Conservation (phyloP, 257 asterid genomes). For the Solanum rostratum region DNA sequence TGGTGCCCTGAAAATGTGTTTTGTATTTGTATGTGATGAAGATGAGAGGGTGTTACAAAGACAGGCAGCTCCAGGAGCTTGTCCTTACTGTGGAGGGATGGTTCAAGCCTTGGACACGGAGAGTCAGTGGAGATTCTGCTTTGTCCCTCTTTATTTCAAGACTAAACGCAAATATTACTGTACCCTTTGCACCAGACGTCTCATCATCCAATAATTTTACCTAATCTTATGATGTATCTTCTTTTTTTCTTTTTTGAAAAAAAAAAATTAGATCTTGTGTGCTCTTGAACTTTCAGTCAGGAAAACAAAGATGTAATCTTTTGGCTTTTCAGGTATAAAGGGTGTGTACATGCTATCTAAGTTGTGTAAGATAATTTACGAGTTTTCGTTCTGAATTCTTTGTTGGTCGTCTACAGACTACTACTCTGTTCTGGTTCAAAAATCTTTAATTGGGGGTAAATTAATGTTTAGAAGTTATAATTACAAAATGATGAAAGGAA, state of each 20-base stretch:
- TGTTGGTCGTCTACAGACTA: background rate
- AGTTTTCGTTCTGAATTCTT: background rate
- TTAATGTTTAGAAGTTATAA: background rate
- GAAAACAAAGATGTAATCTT: background rate
- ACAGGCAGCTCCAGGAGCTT: constrained; percentile 69
- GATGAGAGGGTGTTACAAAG: constrained; percentile 69
- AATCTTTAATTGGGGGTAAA: background rate
- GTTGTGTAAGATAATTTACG: too few relatives aligned
- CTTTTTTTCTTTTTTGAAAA: background rate
- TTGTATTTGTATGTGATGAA: constrained; percentile 80
- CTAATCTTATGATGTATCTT: background rate
- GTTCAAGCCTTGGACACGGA: constrained; percentile 81
- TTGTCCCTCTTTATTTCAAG: constrained; percentile 65
- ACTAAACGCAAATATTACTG: constrained; percentile 58
- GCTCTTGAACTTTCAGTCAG: background rate
- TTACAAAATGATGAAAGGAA: background rate
- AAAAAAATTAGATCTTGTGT: background rate
- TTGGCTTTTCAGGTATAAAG: background rate
- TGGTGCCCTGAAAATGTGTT: constrained; percentile 31
- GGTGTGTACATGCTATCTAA: background rate
- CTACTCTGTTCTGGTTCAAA: background rate
- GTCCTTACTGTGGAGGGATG: constrained; percentile 86
- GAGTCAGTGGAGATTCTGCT: constrained; percentile 78
- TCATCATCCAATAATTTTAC: constrained; percentile 29
- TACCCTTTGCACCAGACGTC: constrained; percentile 55